Base-by-base conservation (phyloP, 306 rosid genomes). In the Quercus aquifolioides region DNA sequence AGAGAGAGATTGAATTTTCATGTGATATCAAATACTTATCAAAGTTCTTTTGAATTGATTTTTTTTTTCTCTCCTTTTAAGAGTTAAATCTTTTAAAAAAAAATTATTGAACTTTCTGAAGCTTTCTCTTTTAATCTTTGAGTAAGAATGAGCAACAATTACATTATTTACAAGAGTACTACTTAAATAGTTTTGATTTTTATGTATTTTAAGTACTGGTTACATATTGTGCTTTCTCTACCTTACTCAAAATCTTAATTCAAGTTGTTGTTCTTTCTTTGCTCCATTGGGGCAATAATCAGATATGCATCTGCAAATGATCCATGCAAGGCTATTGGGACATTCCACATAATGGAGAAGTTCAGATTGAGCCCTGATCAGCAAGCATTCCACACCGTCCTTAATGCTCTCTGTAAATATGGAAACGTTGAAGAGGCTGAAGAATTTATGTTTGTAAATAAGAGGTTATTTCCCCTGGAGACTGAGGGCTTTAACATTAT, bases 371-470 rank as follows among this genome's bases (percentile, higher is more conserved):
- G 78, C 79, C 94, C 92, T 58, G 97, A 94, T 84, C 89, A 83
- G 75, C 92, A 84, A 78, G 94, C 95, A 62, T 85, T 87, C 79
- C 79, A 73, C 80, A 76, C 81, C 17, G 89, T 93, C 67, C 76
- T 94, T 79, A 85, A 73, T 73, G 83, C 92, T 28, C 97, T 94
- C 25, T 92, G 97, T 84, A 85, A 78, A 69, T 74, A 91, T 77
- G 97, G 92, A 46, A 86, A 87, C 67, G 82, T 90, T 2, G 97
- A 94, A 78, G 97, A 94, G 85, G 99, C 97, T 30, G 97, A 94
- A 90, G 98, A 92, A 85, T 89, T 90, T 78, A 92, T 94, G 97
- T 84, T 92, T 31, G 81, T 81, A 43, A 88, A 88, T 77, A 89
- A 85, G 87, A 94, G 92, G 86, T 91, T 92, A 69, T 92, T 92